Conservation (phyloP, 1,284 basidiomycete species). For the Pholiota adiposa region DNA sequence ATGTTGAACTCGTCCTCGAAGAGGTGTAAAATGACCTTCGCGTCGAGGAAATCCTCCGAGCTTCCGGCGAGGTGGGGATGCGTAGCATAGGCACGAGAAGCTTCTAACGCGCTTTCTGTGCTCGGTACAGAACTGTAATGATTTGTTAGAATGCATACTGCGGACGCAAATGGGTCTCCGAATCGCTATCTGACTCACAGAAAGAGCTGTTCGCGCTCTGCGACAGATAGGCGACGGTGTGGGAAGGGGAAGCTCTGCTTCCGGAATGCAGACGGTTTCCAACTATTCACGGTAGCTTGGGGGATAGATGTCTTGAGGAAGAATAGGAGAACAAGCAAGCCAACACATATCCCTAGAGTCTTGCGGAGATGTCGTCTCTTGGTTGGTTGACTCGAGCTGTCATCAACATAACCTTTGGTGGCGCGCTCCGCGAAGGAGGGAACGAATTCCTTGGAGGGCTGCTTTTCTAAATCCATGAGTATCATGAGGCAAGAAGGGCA, state of each 20-base stretch:
- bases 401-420: background rate
- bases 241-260: slow-evolving; percentile 12
- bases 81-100: slow-evolving; percentile 63
- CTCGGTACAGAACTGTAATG: slow-evolving; percentile 59
- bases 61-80: slow-evolving; percentile 79
- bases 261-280: slow-evolving; percentile 1
- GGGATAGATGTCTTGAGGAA: slow-evolving; percentile 7
- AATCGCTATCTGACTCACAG: slow-evolving; percentile 30
- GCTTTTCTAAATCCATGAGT: slow-evolving; percentile 27
- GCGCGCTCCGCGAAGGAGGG: background rate
- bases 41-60: slow-evolving; percentile 64
- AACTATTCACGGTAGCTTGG: background rate
- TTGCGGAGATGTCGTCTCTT: slow-evolving; percentile 2
- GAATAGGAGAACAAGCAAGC: slow-evolving; percentile 13
- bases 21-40: slow-evolving; percentile 62
- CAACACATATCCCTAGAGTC: slow-evolving; percentile 3
- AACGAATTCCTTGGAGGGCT: slow-evolving; percentile 14
- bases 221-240: slow-evolving; percentile 21
- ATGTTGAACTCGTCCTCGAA: slow-evolving; percentile 69
- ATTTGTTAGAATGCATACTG: background rate
- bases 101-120: slow-evolving; percentile 53
- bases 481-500: slow-evolving; percentile 11
- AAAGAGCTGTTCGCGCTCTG: slow-evolving; percentile 38
- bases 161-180: background rate
- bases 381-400: background rate